These are phyloP conservation scores for Colletotrichum lini DNA, from an alignment of 2,329 filamentous ascomycete species.

Conservation along the genomic window DNA sequence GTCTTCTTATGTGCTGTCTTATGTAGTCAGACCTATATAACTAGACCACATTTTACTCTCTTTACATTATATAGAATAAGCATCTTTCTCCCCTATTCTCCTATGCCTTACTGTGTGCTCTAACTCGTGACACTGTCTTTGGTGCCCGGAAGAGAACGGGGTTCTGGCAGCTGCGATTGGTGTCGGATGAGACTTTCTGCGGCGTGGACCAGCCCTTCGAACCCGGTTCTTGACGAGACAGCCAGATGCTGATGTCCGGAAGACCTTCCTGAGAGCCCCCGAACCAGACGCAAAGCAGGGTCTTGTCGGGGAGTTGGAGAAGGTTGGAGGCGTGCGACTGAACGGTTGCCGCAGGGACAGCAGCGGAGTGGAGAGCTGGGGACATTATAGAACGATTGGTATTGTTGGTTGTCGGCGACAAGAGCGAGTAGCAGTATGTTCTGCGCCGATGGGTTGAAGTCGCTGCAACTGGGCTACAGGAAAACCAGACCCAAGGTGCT, in stretches of 20 bases:
- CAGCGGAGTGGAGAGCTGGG: constrained; percentile 29
- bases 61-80: too few relatives aligned
- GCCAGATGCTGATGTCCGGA: constrained; percentile 60
- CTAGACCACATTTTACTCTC: too few relatives aligned
- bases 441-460: too few relatives aligned
- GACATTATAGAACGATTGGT: constrained; percentile 1
- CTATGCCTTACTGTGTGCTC: too few relatives aligned
- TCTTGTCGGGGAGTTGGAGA: constrained; percentile 56
- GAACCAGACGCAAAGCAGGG: constrained; percentile 60
- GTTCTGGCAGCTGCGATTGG: constrained; percentile 60
- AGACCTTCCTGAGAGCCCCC: constrained; percentile 61
- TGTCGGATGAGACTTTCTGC: constrained; percentile 55
- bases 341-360: constrained; percentile 56
- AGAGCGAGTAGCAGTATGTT: neutral
- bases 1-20: too few relatives aligned
- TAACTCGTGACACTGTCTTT: constrained; percentile 47
- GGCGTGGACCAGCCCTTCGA: constrained; percentile 51
- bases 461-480: too few relatives aligned
- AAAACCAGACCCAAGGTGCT: neutral
- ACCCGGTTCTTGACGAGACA: constrained; percentile 53
- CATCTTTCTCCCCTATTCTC: too few relatives aligned
- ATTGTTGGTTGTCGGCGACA: too few relatives aligned
- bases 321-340: constrained; percentile 63
- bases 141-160: constrained; percentile 58
- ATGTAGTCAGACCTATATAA: too few relatives aligned